phyloP scores from a whole-genome alignment of 129 eudicot genomes.

The Chrysanthemum makinoi region DNA sequence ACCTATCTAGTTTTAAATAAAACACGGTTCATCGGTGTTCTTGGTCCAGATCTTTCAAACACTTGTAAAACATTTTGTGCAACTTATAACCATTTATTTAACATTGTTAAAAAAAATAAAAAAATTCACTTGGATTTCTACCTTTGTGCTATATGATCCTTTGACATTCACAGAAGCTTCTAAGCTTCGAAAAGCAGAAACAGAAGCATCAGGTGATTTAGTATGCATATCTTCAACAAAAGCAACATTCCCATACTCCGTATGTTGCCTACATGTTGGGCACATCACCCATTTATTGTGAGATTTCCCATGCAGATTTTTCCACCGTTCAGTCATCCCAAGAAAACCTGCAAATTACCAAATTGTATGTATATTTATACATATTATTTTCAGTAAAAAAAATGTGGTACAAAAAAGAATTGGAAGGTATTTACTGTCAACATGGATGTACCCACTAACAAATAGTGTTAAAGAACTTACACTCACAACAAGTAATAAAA shows the following conservation, averaged over 20 bases:
- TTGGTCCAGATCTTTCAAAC: background rate
- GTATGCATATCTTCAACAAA: constrained; percentile 63
- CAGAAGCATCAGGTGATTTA: constrained; percentile 28
- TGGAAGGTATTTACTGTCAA: background rate
- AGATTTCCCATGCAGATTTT: constrained; percentile 35
- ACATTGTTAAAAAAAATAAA: background rate
- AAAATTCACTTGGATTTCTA: constrained; percentile 17
- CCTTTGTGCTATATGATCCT: constrained; percentile 98
- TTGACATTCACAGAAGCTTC: constrained; percentile 66
- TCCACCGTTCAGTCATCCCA: constrained; percentile 54
- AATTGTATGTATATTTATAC: background rate
- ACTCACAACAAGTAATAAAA: too few relatives aligned
- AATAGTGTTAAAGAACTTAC: constrained; percentile 24
- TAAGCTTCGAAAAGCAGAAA: constrained; percentile 28
- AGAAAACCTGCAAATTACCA: constrained; percentile 66
- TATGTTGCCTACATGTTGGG: constrained; percentile 87
- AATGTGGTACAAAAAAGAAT: background rate
- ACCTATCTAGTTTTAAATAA: too few relatives aligned
- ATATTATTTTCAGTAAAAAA: background rate
- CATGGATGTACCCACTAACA: background rate
- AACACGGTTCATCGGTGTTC: too few relatives aligned
- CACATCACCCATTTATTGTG: constrained; percentile 71
- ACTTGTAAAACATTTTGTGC: background rate
- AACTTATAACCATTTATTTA: constrained; percentile 33
- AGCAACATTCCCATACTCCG: constrained; percentile 71